Evolutionary conservation across 768 basidiomycete genomes (phyloP), one percentile per base, ranked within the genome.

Genomic region (Lentinula edodes): DNA sequence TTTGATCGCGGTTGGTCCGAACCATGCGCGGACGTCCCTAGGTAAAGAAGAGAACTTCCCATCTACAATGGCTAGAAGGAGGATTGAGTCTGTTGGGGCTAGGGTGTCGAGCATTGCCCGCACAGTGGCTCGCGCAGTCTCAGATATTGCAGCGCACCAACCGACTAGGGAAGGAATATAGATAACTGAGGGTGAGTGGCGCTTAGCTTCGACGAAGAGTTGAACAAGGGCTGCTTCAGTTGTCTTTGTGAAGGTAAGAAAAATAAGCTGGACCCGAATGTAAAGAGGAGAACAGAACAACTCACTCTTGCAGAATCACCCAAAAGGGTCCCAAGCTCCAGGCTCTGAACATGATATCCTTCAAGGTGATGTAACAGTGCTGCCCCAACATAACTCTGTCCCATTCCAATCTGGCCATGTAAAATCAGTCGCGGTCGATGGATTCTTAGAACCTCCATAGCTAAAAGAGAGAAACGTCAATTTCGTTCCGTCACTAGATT

Each of bases 141-240:
- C 95, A 0, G 89, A 83, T 23, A 98, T 84, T 2, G 93, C 86
- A 0, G 86, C 78, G 65, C 90, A 90, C 95, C 95, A 98, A 0
- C 88, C 83, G 1, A 85, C 68, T 6, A 99, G 83, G 1, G 93
- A 91, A 0, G 96, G 96, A 35, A 99, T 92, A 72, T 95, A 98
- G 52, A 99, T 84, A 41, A 98, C 89, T 0, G 94, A 95, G 0
- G 97, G 97, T 67, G 96, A 95, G 70, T 97, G 93, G 32, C 96
- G 87, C 71, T 98, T 98, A 0, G 96, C 97, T 72, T 99, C 97
- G 20, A 95, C 83, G 69, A 99, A 98, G 16, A 97, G 80, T 67
- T 98, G 95, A 4, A 98, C 93, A 58, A 98, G 87, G 2, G 92
- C 89, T 1, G 97, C 92, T 74, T 99, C 97, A 5, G 86, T 74